phyloP scores from a whole-genome alignment of 441 rosid genomes.

The Syzygium malaccense region DNA sequence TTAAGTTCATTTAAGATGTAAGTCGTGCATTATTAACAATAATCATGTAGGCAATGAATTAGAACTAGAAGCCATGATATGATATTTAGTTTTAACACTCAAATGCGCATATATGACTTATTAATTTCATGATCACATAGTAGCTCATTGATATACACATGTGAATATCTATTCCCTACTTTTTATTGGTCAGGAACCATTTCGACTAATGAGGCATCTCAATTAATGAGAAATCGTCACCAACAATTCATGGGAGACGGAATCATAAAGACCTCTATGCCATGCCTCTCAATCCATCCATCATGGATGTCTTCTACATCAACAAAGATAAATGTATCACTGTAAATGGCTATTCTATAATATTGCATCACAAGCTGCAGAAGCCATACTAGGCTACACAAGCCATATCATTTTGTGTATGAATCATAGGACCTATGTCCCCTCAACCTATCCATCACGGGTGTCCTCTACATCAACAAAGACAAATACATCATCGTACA shows the following conservation, averaged over 20 bases:
- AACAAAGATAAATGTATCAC: too few species aligned
- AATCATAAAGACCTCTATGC: not conserved
- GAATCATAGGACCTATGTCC: too few species aligned
- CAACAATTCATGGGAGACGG: not conserved
- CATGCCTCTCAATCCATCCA: not conserved
- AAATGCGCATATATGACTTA: not conserved
- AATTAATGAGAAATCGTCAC: too few species aligned
- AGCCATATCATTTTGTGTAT: too few species aligned
- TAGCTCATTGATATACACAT: not conserved
- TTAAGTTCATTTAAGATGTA: not conserved
- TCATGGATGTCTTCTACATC: too few species aligned
- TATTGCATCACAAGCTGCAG: too few species aligned
- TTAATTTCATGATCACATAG: not conserved
- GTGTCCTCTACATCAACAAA: too few species aligned
- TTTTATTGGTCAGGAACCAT: too few species aligned
- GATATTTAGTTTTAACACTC: not conserved
- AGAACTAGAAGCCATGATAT: not conserved
- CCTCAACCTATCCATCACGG: not conserved
- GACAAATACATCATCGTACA: too few species aligned
- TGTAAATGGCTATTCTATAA: too few species aligned
- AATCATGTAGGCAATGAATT: not conserved
- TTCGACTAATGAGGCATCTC: too few species aligned
- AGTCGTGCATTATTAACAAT: not conserved
- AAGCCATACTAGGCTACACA: too few species aligned
- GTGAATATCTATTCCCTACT: not conserved